These are phyloP conservation scores for Fusarium subtropicale DNA, from an alignment of 2,329 filamentous ascomycete genomes.

Conservation along the genomic window DNA sequence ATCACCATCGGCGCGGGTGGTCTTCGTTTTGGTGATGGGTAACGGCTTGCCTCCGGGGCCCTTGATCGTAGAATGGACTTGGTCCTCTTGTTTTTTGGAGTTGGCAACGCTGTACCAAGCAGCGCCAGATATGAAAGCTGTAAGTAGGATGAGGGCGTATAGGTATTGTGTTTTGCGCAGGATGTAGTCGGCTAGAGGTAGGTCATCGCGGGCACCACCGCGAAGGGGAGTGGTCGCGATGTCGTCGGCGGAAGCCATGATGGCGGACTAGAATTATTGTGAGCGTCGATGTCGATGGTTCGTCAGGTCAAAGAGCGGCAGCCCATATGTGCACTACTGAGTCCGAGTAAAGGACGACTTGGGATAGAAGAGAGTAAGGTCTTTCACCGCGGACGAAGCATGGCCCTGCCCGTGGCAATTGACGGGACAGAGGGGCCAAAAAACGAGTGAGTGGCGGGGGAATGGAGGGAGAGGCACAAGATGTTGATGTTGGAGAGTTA, in stretches of 20 bases:
- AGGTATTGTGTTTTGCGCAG: slow-evolving; percentile 62
- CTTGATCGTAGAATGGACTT: slow-evolving; percentile 62
- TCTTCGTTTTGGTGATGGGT: slow-evolving; percentile 72
- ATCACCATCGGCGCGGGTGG: slow-evolving; percentile 60
- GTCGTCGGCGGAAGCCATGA: slow-evolving; percentile 51
- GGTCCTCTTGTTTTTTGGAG: slow-evolving; percentile 62
- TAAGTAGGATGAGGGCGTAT: slow-evolving; percentile 65
- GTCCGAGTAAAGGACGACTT: slow-evolving; percentile 31
- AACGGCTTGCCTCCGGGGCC: slow-evolving; percentile 93
- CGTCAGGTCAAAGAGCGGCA: slow-evolving; percentile 37
- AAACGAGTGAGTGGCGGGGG: slow-evolving; percentile 46
- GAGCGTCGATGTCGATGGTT: slow-evolving; percentile 39
- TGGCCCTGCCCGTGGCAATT: slow-evolving; percentile 55
- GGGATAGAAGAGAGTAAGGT: slow-evolving; percentile 38
- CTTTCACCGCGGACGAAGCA: slow-evolving; percentile 55
- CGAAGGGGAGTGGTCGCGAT: slow-evolving; percentile 45
- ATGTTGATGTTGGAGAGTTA: slow-evolving; percentile 44
- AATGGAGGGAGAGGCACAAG: slow-evolving; percentile 42
- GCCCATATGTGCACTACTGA: slow-evolving; percentile 40
- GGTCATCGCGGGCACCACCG: slow-evolving; percentile 41
- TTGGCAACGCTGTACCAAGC: slow-evolving; percentile 65
- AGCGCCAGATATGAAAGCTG: slow-evolving; percentile 63
- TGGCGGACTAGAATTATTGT: slow-evolving; percentile 49
- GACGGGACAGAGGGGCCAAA: slow-evolving; percentile 40
- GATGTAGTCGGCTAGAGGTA: slow-evolving; percentile 55